Evolutionary conservation across 2,329 filamentous ascomycete species (phyloP), one percentile per base, ranked within the genome.

Genomic region (Colletotrichum tropicicola): DNA sequence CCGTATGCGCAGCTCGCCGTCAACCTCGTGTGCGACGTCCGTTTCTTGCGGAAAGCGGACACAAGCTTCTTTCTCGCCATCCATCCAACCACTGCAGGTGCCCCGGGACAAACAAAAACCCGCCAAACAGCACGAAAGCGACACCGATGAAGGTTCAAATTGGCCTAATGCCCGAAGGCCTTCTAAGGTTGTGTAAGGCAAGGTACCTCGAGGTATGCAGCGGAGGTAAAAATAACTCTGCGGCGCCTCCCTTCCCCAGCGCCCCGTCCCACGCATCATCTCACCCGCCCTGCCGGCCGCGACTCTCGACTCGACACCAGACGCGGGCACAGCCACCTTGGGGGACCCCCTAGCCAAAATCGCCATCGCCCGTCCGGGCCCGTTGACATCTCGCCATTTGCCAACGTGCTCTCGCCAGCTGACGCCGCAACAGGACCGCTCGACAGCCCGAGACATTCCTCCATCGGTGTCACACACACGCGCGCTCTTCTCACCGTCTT

Each of bases 201-300:
- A n/a, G n/a, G n/a, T n/a, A n/a, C n/a, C n/a, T n/a, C n/a, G n/a
- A n/a, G n/a, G n/a, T n/a, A n/a, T n/a, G 19, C 23, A 19, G 30
- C 23, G 23, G 21, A 19, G 30, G 43, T 65, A 65, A 65, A 61
- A 65, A 65, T 65, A 55, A 48, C 25, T 19, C n/a, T 21, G 57
- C 56, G 43, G 61, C 56, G 41, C 61, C 61, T 60, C 49, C 48
- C 61, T 60, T 61, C 49, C 57, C 57, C 61, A 44, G 49, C 43
- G 48, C 57, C 41, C 49, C 47, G 44, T 55, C 57, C 60, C 54
- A 62, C 17, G 12, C 47, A 63, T 32, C 54, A 52, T 41, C 30
- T 53, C 32, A 64, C 37, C 35, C 60, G 45, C 47, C 15, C 28
- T 17, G 23, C 27, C 35, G 15, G 25, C 37, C 37, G 10, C n/a